phyloP scores from a whole-genome alignment of 106 monocot species.

The Acanthochlamys bracteata region DNA sequence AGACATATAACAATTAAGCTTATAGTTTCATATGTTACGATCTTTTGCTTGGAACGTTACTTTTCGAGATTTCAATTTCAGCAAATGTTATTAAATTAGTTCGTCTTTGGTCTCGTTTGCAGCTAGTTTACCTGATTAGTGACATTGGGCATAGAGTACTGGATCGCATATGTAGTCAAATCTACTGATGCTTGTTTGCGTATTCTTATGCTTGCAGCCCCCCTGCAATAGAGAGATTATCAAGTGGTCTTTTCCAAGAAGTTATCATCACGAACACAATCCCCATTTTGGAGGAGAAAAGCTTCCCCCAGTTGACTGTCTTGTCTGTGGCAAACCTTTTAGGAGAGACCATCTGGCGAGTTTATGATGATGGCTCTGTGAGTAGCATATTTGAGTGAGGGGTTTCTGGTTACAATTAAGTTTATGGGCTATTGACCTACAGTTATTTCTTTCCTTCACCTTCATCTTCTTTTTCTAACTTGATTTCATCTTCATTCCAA shows the following conservation, averaged over 20 bases:
- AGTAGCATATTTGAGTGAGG: slow-evolving; percentile 53
- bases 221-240: slow-evolving; percentile 50
- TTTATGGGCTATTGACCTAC: not conserved
- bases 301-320: slow-evolving; percentile 43
- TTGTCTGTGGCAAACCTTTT: slow-evolving; percentile 54
- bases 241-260: slow-evolving; percentile 50
- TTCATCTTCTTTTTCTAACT: not conserved
- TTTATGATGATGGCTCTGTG: slow-evolving; percentile 48
- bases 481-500: not conserved
- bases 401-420: not conserved
- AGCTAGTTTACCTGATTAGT: no score
- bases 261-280: slow-evolving; percentile 62
- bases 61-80: not conserved
- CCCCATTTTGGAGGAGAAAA: slow-evolving; percentile 34
- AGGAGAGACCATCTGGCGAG: slow-evolving; percentile 53
- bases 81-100: not conserved
- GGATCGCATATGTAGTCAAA: no score
- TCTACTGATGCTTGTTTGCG: no score
- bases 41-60: not conserved
- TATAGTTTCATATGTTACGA: not conserved
- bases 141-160: no score
- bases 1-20: not conserved
- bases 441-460: not conserved
- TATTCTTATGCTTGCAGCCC: slow-evolving; percentile 21
- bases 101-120: not conserved